Conservation (phyloP, 2,329 filamentous ascomycete species). For the Xylariaceae sp. region DNA sequence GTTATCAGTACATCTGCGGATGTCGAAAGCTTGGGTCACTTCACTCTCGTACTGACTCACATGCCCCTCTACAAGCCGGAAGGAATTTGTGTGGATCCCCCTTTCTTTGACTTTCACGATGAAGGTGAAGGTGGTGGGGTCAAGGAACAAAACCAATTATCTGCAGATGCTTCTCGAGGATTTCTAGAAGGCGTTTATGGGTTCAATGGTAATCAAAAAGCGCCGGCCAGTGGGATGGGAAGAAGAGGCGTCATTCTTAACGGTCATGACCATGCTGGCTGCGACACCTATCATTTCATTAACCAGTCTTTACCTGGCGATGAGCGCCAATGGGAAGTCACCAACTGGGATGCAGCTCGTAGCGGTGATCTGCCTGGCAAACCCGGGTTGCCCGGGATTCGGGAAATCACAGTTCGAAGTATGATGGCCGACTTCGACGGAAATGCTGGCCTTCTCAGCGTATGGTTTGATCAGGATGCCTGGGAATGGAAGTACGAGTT, state of each 20-base stretch:
- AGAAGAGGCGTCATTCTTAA: constrained; percentile 77
- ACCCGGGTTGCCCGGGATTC: constrained; percentile 55
- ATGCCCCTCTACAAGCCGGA: constrained; percentile 80
- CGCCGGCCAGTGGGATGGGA: constrained; percentile 57
- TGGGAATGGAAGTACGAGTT: constrained; percentile 83
- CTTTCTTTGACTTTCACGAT: constrained; percentile 72
- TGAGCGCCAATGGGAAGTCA: constrained; percentile 47
- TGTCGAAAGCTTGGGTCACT: constrained; percentile 58
- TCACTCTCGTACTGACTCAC: constrained; percentile 85
- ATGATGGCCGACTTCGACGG: constrained; percentile 99
- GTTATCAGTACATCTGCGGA: constrained; percentile 58
- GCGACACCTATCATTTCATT: constrained; percentile 80
- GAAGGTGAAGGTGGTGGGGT: constrained; percentile 56
- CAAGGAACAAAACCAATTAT: constrained; percentile 88
- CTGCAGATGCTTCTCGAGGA: constrained; percentile 61
- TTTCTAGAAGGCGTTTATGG: constrained; percentile 84
- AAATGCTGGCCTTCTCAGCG: constrained; percentile 79
- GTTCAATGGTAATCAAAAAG: constrained; percentile 58
- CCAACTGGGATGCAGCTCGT: constrained; percentile 43
- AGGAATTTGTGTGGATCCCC: constrained; percentile 78
- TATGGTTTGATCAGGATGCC: constrained; percentile 73
- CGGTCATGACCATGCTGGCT: constrained; percentile 93
- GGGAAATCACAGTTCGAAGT: constrained; percentile 89
- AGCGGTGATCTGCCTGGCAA: constrained; percentile 38
- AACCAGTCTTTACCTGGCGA: constrained; percentile 51